Evolutionary conservation across 2,329 filamentous ascomycete species (phyloP), one percentile per base, ranked within the genome.

Genomic region (Colletotrichum cereale): DNA sequence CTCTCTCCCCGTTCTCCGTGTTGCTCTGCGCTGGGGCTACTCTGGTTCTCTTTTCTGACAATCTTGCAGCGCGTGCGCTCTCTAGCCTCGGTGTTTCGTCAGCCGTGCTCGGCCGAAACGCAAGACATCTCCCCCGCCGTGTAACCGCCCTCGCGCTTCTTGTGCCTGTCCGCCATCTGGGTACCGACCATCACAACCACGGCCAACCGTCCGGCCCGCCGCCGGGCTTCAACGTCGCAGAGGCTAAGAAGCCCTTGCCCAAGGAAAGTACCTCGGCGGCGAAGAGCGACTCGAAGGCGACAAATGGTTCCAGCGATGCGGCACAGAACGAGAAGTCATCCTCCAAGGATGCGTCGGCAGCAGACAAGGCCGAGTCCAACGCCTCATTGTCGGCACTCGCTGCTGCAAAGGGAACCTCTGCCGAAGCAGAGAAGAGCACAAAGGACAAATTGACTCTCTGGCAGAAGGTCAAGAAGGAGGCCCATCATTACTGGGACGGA

Each of bases 401-500:
- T 7, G 86, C 87, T 12, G 86, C 87, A 74, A 94, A 92, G 82
- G 86, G 91, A 75, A 89, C 88, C 64, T 80, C 86, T 0, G 81
- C 88, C 11, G 87, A 89, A 67, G 90, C 90, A 78, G 87, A 89
- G 75, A 90, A 93, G 44, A 78, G 81, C 67, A 83, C 90, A 76
- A 92, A 93, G 81, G 91, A 93, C 85, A 98, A 97, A 80, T 84
- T 97, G 82, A 97, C 95, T 0, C 61, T 98, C 1, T 92, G 90
- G 82, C 93, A 98, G 81, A 97, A 95, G 84, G 91, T 99, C 79
- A 99, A 97, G 88, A 95, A 97, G 82, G 96, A 99, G 83, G 88
- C 87, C 18, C 90, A 92, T 73, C 96, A 99, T 82, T 99, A 99
- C 85, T 98, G 96, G 96, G 96, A 99, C 83, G 96, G 96, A 72